These are phyloP conservation scores for Fistulinella staudtii DNA, from an alignment of 1,284 basidiomycete genomes.

Conservation along the genomic window DNA sequence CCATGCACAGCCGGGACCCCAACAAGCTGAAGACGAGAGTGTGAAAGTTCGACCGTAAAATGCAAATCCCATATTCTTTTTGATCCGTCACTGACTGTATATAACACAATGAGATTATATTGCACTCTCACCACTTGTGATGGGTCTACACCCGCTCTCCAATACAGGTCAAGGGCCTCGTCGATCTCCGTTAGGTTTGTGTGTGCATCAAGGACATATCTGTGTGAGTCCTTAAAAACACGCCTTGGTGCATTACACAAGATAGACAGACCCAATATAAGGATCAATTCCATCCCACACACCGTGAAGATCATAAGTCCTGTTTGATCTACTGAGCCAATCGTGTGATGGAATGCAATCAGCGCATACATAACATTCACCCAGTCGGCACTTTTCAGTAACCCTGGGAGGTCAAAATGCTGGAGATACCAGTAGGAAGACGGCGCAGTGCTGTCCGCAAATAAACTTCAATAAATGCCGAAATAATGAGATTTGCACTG, in stretches of 20 bases:
- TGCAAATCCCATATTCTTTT: constrained; percentile 1
- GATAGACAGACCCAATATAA: neutral
- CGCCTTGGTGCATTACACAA: neutral
- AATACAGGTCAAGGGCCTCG: constrained; percentile 1
- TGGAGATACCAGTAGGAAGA: constrained; percentile 4
- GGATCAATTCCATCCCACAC: neutral
- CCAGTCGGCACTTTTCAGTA: constrained; percentile 3
- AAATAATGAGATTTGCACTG: neutral
- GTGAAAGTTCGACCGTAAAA: constrained; percentile 4
- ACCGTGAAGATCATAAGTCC: constrained; percentile 4
- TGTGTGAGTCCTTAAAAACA: neutral
- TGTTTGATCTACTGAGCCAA: neutral
- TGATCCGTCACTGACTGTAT: too few relatives aligned
- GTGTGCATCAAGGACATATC: neutral
- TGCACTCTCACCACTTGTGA: neutral
- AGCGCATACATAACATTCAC: constrained; percentile 2
- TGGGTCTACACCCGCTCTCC: constrained; percentile 1
- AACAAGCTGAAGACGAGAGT: constrained; percentile 1
- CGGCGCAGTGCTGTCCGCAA: neutral
- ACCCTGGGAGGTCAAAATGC: constrained; percentile 1
- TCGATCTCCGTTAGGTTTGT: constrained; percentile 4
- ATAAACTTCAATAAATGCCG: neutral
- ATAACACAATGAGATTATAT: neutral
- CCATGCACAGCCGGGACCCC: constrained; percentile 2
- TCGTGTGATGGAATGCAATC: neutral